Evolutionary conservation across 1,284 basidiomycete species (phyloP).

Genomic region (Trichosporon coremiiforme): DNA sequence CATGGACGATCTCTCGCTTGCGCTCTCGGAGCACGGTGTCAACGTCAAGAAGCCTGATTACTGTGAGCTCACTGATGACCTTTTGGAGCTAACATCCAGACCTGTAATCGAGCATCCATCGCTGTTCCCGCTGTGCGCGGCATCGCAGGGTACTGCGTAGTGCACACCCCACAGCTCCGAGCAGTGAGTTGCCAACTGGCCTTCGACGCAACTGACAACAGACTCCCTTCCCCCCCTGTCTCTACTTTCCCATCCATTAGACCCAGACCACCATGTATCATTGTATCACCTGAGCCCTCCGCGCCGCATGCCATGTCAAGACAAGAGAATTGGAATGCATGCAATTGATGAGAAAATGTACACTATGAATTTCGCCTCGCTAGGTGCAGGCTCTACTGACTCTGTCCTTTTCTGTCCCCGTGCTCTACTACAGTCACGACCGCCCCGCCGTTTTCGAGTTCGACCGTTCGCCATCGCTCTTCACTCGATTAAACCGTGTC

Average conservation of each 20-base stretch:
- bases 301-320: neutral
- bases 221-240: neutral
- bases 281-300: conserved; percentile 2
- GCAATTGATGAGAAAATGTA: conserved; percentile 13
- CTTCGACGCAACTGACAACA: no score
- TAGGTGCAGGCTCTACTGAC: no score
- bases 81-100: conserved; percentile 21
- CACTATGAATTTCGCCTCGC: neutral
- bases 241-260: neutral
- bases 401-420: neutral
- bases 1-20: conserved; percentile 94
- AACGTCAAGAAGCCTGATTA: conserved; percentile 88
- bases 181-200: no score
- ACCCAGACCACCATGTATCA: neutral
- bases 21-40: conserved; percentile 92
- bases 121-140: neutral
- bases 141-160: no score
- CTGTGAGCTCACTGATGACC: conserved; percentile 40
- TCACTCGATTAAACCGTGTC: conserved; percentile 45
- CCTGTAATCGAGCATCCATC: conserved; percentile 16
- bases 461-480: neutral
- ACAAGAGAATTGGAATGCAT: conserved; percentile 12
- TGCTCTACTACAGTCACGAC: no score
- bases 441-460: no score
- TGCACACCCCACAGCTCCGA: no score